Evolutionary conservation across 1,284 basidiomycete genomes (phyloP), one percentile per base, ranked within the genome.

Genomic region (Phellopilus nigrolimitatus): DNA sequence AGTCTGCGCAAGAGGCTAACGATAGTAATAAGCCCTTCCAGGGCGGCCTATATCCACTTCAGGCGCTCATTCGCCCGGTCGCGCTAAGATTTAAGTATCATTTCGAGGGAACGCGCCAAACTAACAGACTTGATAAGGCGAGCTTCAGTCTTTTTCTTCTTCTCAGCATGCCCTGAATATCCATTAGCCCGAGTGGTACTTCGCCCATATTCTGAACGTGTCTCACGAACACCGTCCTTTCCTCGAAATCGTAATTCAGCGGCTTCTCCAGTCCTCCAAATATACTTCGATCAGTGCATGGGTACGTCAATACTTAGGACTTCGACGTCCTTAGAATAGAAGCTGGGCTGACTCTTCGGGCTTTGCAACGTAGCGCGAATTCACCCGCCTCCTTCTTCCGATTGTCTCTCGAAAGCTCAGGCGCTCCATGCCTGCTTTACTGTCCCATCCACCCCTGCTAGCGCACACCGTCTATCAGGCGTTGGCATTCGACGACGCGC

Each of bases 401-500:
- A 68, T 90, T 9, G 71, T 88, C 3, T 72, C 81, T 5, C 75
- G 79, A 30, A 91, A 95, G 61, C 72, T 97, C 7, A 76, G 73
- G 41, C 79, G 79, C 33, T 84, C 88, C 0, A 75, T 95, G 33
- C 88, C 92, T 0, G 66, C 79, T 9, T 68, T 99, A 4, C 71
- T 97, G 2, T 68, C 80, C 3, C 83, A 88, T 57, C 89, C 95
- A 0, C 81, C 93, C 0, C 69, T 98, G 22, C 74, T 99, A 3
- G 95, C 95, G 0, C 95, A 99, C 64, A 97, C 93, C 0, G 87
- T 99, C 41, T 95, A 95, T 64, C 91, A 97, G 66, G 80, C 92
- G 0, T 72, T 98, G 6, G 68, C 84, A 0, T 99, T 98, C 59
- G 97, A 99, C 66, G 81, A 85, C 25, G 77, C 84, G 5, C 65